Conservation (phyloP, 2,329 filamentous ascomycete genomes). For the Penicillium sp. region DNA sequence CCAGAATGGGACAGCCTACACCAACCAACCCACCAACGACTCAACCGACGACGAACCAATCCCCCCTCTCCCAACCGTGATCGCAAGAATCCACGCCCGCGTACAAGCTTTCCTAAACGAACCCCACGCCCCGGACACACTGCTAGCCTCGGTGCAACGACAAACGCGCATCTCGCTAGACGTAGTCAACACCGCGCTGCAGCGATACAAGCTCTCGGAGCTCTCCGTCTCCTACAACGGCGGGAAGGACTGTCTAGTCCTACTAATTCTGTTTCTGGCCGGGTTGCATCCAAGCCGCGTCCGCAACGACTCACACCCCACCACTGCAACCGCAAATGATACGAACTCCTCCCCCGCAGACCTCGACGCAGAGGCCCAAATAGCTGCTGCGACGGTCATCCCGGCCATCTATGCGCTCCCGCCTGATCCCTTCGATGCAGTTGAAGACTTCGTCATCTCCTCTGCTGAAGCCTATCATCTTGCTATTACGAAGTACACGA, state of each 20-base stretch:
- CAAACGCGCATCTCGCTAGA: constrained; percentile 65
- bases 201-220: constrained; percentile 65
- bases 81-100: constrained; percentile 54
- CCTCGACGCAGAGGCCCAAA: constrained; percentile 4
- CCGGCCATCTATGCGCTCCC: constrained; percentile 86
- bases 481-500: constrained; percentile 61
- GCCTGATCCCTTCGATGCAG: constrained; percentile 70
- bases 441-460: constrained; percentile 69
- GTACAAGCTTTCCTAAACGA: constrained; percentile 59
- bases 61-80: constrained; percentile 47
- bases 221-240: constrained; percentile 93
- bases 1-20: constrained; percentile 6
- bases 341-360: constrained; percentile 33
- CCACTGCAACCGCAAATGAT: constrained; percentile 2
- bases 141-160: constrained; percentile 57
- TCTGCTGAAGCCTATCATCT: constrained; percentile 65
- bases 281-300: constrained; percentile 36
- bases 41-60: background rate
- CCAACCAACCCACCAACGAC: background rate
- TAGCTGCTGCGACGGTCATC: constrained; percentile 37
- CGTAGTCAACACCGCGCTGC: constrained; percentile 66
- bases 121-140: constrained; percentile 46
- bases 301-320: background rate
- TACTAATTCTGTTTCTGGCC: constrained; percentile 76
- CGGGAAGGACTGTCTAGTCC: constrained; percentile 92